Evolutionary conservation across 1,284 basidiomycete species (phyloP).

Genomic region (Cryptococcus amylolentus): DNA sequence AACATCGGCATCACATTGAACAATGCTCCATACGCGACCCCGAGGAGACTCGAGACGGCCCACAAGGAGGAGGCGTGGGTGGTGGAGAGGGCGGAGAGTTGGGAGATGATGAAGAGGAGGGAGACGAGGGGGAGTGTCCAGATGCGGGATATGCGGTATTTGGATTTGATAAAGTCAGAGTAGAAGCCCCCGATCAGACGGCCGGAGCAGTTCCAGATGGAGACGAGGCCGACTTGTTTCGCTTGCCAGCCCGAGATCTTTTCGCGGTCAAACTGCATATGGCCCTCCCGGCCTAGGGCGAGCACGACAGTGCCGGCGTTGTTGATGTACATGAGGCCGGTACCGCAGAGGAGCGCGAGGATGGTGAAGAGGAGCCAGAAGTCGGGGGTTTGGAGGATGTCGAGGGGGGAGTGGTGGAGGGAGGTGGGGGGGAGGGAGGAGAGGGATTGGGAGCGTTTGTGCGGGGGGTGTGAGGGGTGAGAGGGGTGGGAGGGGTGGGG

Average conservation of each 20-base stretch:
- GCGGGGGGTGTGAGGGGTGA: background rate
- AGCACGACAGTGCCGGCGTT: slow-evolving; percentile 91
- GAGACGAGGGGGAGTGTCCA: slow-evolving; percentile 69
- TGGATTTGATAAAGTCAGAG: slow-evolving; percentile 67
- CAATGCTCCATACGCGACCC: slow-evolving; percentile 70
- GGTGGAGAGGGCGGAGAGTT: slow-evolving; percentile 60
- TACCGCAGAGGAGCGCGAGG: slow-evolving; percentile 72
- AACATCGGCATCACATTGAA: slow-evolving; percentile 75
- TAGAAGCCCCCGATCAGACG: slow-evolving; percentile 76
- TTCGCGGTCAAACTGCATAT: slow-evolving; percentile 58
- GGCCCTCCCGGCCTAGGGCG: slow-evolving; percentile 67
- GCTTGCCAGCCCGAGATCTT: slow-evolving; percentile 74
- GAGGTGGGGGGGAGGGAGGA: slow-evolving; percentile 24
- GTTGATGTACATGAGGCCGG: slow-evolving; percentile 90
- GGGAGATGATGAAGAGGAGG: slow-evolving; percentile 64
- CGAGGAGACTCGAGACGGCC: slow-evolving; percentile 68
- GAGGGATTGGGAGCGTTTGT: slow-evolving; percentile 1
- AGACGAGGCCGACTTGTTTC: slow-evolving; percentile 77
- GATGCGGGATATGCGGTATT: slow-evolving; percentile 53
- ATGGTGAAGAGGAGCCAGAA: slow-evolving; percentile 73
- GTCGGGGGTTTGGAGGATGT: slow-evolving; percentile 53
- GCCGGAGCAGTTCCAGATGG: slow-evolving; percentile 77
- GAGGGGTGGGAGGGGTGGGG: background rate
- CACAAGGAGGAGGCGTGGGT: slow-evolving; percentile 64
- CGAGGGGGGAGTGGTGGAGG: slow-evolving; percentile 25